Evolutionary conservation across 768 basidiomycete genomes (phyloP), one percentile per base, ranked within the genome.

Genomic region (Lactifluus piperatus): DNA sequence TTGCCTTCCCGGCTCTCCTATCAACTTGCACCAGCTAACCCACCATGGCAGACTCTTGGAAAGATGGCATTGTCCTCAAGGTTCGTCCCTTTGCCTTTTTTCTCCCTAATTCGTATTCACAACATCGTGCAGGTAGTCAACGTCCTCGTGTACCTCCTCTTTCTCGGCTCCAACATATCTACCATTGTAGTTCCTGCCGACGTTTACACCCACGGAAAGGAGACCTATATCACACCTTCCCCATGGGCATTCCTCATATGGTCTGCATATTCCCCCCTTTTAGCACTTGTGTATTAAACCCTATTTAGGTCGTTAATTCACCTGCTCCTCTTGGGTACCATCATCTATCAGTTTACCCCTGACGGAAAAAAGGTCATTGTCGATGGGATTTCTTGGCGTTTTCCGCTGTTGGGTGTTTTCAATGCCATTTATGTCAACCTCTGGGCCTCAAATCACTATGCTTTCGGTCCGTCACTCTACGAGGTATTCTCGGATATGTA

Each of bases 171-270:
- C 39, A 95, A 95, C 73, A 79, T 94, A 57, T 94, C 91, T 78
- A 86, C 85, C 53, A 80, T 93, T 61, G 84, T 91, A 6, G 80
- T 82, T 2, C 90, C 90, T 0, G 78, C 80, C 43, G 83, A 81
- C 62, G 78, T 83, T 51, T 91, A 91, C 73, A 82, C 78, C 68
- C 71, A 76, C 63, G 84, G 82, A 46, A 91, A 91, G 70, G 85
- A 88, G 65, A 97, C 94, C 0, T 97, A 94, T 72, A 76, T 98
- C 58, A 97, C 94, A 1, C 95, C 95, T n/a, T 90, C 91, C 26
- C 83, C 86, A 27, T 97, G 89, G 83, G 87, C 90, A 1, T 95
- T 93, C 76, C 80, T 87, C 75, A 87, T 94, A 69, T 95, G 93
- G 91, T 88, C 56, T 43, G 77, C 69, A 34, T 14, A n/a, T 32